Base-by-base conservation (phyloP, 768 basidiomycete species). In the Lactifluus subvellereus region DNA sequence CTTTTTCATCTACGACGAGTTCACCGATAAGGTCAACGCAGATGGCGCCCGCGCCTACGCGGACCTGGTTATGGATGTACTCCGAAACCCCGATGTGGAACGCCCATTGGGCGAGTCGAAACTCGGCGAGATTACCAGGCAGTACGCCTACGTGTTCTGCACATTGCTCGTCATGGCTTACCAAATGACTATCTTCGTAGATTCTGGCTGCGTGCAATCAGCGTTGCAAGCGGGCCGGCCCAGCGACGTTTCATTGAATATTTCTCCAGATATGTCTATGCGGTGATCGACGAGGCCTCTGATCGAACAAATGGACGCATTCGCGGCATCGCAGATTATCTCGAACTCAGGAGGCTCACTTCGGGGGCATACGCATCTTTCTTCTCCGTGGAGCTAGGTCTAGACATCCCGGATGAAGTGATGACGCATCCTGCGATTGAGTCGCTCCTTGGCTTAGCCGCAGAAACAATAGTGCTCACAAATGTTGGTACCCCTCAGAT, bases 1-100 rank as follows among this genome's bases (percentile, higher is more conserved):
- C 6, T 75, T 80, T 67, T 83, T 80, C 66, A 60, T 82, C 42
- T 74, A 78, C 66, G 83, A 84, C 66, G 79, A 82, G 66, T 76
- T 78, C 63, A 77, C 80, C 6, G 83, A 84, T 69, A 70, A 75
- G 14, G 72, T 72, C 0, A 62, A 72, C 32, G 72, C 67, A 0
- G 33, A 69, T 0, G 74, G 66, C 4, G 79, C 74, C 6, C 72
- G 71, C 1, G 40, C 66, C 4, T 68, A 72, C 33, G 75, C 71
- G 0, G 68, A 73, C n/a, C 71, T 76, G 10, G 72, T 77, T 16
- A 74, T 79, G 65, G 75, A 79, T 59, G 77, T 76, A 0, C 60
- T 82, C 33, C 66, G 69, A 22, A 70, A 78, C 62, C 78, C 80
- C 0, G 55, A 74, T 45, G 72, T 57, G 16, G 66, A 73, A 9